phyloP scores from a whole-genome alignment of 331 rosid genomes.

The Pyracantha coccinea region DNA sequence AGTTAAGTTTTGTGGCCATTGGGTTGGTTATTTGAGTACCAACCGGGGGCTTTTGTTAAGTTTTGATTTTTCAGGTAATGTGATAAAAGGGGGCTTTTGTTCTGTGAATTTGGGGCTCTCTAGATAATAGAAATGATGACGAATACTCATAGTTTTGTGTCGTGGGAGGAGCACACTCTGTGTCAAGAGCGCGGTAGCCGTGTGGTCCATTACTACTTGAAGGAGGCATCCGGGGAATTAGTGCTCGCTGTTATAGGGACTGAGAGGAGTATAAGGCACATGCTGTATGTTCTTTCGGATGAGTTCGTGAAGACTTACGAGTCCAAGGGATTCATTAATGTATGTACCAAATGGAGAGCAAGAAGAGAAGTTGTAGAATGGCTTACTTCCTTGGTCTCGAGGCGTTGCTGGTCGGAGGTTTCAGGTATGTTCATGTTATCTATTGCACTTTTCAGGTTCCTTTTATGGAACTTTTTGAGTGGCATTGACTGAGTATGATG shows the following conservation, averaged over 20 bases:
- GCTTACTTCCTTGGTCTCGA: conserved; percentile 56
- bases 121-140: conserved; percentile 23
- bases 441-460: not conserved
- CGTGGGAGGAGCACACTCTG: conserved; percentile 74
- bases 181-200: conserved; percentile 73
- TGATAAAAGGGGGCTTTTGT: not conserved
- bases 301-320: conserved; percentile 43
- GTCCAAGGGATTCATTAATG: conserved; percentile 27
- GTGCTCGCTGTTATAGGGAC: conserved; percentile 75
- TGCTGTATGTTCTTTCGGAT: conserved; percentile 65
- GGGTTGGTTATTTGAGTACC: not conserved
- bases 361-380: conserved; percentile 78
- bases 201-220: conserved; percentile 62
- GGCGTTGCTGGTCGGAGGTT: conserved; percentile 12
- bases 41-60: no score
- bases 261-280: conserved; percentile 87
- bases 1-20: not conserved
- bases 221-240: conserved; percentile 40
- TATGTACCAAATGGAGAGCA: conserved; percentile 58
- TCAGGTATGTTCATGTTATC: conserved; percentile 20
- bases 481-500: not conserved
- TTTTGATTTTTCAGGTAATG: conserved; percentile 12
- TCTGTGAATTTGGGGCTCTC: not conserved
- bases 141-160: conserved; percentile 37
- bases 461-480: not conserved